Evolutionary conservation across 345 rosid genomes (phyloP).

Genomic region (Salix suchowensis): DNA sequence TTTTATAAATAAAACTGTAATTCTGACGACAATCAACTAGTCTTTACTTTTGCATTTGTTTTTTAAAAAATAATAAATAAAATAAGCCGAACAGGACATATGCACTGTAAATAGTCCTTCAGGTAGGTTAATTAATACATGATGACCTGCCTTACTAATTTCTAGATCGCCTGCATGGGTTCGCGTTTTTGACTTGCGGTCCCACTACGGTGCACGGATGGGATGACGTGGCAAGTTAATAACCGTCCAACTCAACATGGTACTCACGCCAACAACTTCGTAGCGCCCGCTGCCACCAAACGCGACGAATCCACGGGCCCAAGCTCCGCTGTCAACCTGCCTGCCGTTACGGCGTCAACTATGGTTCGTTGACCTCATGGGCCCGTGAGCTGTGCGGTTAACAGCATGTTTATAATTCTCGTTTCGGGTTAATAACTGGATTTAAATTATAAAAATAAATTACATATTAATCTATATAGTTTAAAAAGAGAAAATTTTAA

Average conservation of each 20-base stretch:
- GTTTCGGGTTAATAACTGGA: too few relatives aligned
- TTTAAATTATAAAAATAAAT: too few relatives aligned
- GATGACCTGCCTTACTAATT: background rate
- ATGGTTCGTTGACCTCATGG: background rate
- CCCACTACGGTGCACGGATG: background rate
- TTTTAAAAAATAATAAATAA: too few relatives aligned
- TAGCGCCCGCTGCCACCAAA: slow-evolving; percentile 11
- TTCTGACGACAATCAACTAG: too few relatives aligned
- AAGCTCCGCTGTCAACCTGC: background rate
- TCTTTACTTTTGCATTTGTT: too few relatives aligned
- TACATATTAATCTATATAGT: too few relatives aligned
- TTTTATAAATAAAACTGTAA: too few relatives aligned
- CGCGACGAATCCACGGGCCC: background rate
- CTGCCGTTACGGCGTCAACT: background rate
- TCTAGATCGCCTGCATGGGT: background rate
- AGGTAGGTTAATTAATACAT: background rate
- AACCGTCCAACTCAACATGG: slow-evolving; percentile 12
- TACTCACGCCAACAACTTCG: background rate
- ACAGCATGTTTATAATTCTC: too few relatives aligned
- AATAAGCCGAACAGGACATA: too few relatives aligned
- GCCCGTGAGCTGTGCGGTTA: too few relatives aligned
- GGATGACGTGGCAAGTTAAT: background rate
- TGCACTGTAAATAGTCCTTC: too few relatives aligned
- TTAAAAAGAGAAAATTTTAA: too few relatives aligned
- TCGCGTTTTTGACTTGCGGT: background rate